A percentile compares a stretch with the other conserved stretches of the same genome.
These are phyloP conservation scores for Naganishia friedmannii DNA, from an alignment of 768 basidiomycete genomes.

Conservation along the genomic window DNA sequence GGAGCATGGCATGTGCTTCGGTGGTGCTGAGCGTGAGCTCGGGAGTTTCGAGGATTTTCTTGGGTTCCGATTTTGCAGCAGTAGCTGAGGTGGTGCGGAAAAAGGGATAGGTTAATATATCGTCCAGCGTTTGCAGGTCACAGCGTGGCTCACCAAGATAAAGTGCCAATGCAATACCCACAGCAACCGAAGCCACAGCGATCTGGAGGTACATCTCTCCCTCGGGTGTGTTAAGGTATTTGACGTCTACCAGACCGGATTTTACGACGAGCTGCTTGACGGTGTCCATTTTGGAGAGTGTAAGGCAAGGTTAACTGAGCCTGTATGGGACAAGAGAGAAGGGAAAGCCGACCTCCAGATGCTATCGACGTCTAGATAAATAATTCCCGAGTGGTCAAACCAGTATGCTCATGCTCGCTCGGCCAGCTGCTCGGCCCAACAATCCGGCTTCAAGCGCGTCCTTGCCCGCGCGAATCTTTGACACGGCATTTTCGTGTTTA, in stretches of 20 bases:
- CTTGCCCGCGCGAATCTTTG: too few species aligned
- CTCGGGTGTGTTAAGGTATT: slow-evolving; percentile 20
- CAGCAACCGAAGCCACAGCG: slow-evolving; percentile 22
- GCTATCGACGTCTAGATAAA: too few species aligned
- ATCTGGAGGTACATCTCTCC: slow-evolving; percentile 28
- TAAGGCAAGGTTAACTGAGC: background rate
- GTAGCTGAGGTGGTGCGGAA: background rate
- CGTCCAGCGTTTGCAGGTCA: background rate
- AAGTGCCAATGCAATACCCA: slow-evolving; percentile 18
- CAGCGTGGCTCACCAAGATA: slow-evolving; percentile 10
- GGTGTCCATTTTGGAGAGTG: background rate
- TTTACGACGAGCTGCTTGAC: slow-evolving; percentile 16
- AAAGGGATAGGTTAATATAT: background rate
- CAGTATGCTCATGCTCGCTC: too few species aligned
- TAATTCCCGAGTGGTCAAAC: too few species aligned
- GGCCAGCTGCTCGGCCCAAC: too few species aligned
- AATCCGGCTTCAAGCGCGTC: too few species aligned
- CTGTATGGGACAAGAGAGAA: background rate
- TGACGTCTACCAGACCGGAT: slow-evolving; percentile 16
- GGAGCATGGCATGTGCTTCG: slow-evolving; percentile 22
- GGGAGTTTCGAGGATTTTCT: slow-evolving; percentile 17
- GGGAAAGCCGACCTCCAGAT: too few species aligned
- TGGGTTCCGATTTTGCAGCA: slow-evolving; percentile 1
- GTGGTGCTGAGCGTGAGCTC: slow-evolving; percentile 19
- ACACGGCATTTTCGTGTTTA: too few species aligned